Percentiles rank a stretch among this genome's conserved stretches.
These are phyloP conservation scores for Cladosporium colombiae DNA, from an alignment of 2,329 filamentous ascomycete genomes.

Conservation along the genomic window DNA sequence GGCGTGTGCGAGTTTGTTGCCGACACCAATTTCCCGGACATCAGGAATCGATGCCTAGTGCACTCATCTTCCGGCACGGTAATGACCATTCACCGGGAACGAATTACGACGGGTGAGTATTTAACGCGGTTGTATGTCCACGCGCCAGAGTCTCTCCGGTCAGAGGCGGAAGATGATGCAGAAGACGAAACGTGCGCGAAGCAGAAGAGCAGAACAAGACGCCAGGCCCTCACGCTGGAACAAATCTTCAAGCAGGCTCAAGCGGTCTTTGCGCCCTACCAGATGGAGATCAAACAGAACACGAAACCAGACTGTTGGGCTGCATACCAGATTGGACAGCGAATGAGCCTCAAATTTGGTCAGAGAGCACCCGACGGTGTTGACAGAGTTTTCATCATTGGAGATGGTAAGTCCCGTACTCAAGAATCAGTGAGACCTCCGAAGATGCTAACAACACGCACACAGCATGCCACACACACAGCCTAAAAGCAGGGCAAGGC, in stretches of 20 bases:
- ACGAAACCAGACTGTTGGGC: not conserved
- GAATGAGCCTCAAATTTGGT: not conserved
- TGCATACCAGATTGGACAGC: not conserved
- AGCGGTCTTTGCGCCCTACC: not conserved
- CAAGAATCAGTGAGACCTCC: too few species aligned
- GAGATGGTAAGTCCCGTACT: not conserved
- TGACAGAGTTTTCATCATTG: constrained; percentile 1
- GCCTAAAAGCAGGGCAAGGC: constrained; percentile 44
- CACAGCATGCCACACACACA: constrained; percentile 5
- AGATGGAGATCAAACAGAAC: not conserved
- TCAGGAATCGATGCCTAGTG: constrained; percentile 36
- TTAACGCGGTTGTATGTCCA: not conserved
- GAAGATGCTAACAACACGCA: not conserved
- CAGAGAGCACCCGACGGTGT: not conserved
- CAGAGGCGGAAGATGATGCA: not conserved
- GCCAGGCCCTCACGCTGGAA: not conserved
- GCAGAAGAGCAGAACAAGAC: not conserved
- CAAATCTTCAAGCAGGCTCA: not conserved
- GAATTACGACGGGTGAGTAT: not conserved
- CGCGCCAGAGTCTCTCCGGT: not conserved
- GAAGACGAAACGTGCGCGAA: not conserved
- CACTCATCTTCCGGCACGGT: not conserved
- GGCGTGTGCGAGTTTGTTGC: constrained; percentile 36
- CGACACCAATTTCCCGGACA: constrained; percentile 55
- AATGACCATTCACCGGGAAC: not conserved